A percentile compares a stretch with the other conserved stretches of the same genome.
These are phyloP conservation scores for Tuber magnatum DNA, from an alignment of 495 filamentous ascomycete species.

Conservation along the genomic window DNA sequence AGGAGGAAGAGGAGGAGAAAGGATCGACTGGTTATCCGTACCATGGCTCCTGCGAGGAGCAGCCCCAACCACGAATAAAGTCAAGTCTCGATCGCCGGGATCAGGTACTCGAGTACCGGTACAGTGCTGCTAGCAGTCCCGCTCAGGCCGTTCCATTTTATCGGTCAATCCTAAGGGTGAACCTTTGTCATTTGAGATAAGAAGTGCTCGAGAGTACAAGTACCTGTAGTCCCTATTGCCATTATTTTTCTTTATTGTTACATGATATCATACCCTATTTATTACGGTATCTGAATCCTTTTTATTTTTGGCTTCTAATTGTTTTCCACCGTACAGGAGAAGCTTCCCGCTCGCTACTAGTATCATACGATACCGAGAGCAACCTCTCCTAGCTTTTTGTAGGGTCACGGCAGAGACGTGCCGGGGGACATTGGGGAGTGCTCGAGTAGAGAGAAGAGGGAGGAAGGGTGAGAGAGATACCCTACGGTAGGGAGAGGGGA, in stretches of 20 bases:
- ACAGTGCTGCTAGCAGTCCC: conserved; percentile 18
- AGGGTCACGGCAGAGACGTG: background rate
- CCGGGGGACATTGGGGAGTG: background rate
- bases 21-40: background rate
- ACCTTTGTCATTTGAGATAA: background rate
- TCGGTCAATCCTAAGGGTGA: background rate
- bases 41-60: background rate
- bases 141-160: conserved; percentile 15
- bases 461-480: background rate
- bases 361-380: background rate
- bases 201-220: no score
- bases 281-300: background rate
- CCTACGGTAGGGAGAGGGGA: background rate
- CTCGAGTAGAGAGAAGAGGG: background rate
- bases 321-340: background rate
- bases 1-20: background rate
- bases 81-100: background rate
- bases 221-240: background rate
- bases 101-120: no score
- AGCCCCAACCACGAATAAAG: no score
- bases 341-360: background rate
- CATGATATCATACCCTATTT: background rate
- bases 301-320: background rate
- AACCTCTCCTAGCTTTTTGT: background rate
- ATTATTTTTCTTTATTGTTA: background rate